Evolutionary conservation across 352 stramenopile species (phyloP).

Genomic region (Achlya hypogyna): DNA sequence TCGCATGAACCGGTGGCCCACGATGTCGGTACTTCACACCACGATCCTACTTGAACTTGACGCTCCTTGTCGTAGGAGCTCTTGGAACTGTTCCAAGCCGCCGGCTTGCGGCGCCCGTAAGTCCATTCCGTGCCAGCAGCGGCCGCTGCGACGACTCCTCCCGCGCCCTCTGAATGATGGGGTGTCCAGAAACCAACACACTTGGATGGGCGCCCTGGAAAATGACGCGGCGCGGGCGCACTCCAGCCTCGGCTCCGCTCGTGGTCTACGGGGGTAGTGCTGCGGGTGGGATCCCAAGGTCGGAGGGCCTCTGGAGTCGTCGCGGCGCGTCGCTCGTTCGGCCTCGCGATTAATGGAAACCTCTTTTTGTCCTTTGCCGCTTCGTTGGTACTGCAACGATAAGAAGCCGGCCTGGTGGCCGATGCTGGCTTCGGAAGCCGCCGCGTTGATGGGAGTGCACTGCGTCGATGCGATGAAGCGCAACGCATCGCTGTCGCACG

Average conservation of each 20-base stretch:
- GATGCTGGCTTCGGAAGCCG: no score
- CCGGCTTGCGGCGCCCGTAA: neutral
- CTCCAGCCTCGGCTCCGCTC: neutral
- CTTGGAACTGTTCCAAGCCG: neutral
- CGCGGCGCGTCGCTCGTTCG: no score
- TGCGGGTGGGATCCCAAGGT: neutral
- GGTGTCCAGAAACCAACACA: constrained; percentile 5
- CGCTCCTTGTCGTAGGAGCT: neutral
- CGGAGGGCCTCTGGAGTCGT: no score
- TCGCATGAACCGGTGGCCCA: constrained; percentile 49
- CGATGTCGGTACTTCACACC: constrained; percentile 40
- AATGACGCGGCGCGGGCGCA: constrained; percentile 1
- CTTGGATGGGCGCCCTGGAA: constrained; percentile 15
- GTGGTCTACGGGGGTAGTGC: constrained; percentile 17
- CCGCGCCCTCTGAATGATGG: constrained; percentile 14
- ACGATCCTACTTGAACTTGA: neutral
- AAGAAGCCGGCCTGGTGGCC: no score
- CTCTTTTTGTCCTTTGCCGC: no score
- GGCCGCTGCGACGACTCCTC: no score
- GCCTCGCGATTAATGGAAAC: no score
- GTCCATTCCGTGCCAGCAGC: no score
- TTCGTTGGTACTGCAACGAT: no score
- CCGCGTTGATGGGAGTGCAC: no score
- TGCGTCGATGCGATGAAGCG: no score
- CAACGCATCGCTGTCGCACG: no score